These are phyloP conservation scores for Dinochytrium kinnereticum DNA, from an alignment of 371 early-diverging fungal genomes.

Conservation along the genomic window DNA sequence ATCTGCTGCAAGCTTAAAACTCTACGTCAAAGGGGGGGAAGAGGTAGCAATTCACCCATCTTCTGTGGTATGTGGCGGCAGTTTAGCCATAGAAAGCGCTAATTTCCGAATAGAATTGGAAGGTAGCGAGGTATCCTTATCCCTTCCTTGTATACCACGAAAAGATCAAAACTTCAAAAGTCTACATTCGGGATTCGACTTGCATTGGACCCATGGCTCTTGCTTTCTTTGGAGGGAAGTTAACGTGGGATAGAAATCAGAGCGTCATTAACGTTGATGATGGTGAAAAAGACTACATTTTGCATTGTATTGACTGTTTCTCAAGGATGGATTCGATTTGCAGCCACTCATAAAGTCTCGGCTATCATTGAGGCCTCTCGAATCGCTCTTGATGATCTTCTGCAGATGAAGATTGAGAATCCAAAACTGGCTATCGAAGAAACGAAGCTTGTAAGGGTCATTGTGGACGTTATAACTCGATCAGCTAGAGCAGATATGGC, in stretches of 20 bases:
- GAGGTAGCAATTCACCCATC: conserved; percentile 47
- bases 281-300: conserved; percentile 13
- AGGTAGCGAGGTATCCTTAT: conserved; percentile 25
- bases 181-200: conserved; percentile 48
- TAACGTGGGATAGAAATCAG: conserved; percentile 36
- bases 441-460: conserved; percentile 27
- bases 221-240: conserved; percentile 49
- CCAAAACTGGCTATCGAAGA: conserved; percentile 38
- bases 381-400: conserved; percentile 46
- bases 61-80: conserved; percentile 37
- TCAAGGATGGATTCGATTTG: conserved; percentile 46
- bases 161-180: conserved; percentile 49
- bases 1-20: conserved; percentile 18
- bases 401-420: conserved; percentile 44
- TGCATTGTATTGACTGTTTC: conserved; percentile 11
- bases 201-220: conserved; percentile 38
- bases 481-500: background rate
- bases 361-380: conserved; percentile 40
- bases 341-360: conserved; percentile 29
- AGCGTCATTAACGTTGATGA: conserved; percentile 35
- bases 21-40: conserved; percentile 36
- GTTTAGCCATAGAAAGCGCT: background rate
- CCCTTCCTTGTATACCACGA: conserved; percentile 48
- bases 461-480: conserved; percentile 33
- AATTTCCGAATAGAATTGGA: conserved; percentile 36